Base-by-base conservation (phyloP, 345 rosid genomes). In the Eucalyptus grandis region DNA sequence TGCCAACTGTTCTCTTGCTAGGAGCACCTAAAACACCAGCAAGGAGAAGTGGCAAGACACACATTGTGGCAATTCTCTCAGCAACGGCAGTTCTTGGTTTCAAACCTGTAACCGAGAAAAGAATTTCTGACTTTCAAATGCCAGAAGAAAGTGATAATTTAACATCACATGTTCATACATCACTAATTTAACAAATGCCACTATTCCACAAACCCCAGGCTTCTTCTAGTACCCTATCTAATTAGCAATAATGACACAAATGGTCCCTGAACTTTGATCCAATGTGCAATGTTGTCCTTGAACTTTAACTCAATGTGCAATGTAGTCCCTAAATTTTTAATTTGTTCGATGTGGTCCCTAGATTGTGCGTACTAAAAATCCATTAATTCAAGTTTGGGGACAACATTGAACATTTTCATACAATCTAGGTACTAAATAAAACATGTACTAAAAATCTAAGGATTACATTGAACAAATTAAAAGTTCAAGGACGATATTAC, bases 21-120 rank as follows among this genome's bases (percentile, higher is more conserved):
- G 98, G 95, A 90, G 95, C 94, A 92, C 99, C 99, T 90, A 98
- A 96, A 94, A 97, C 95, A 89, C 99, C 99, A 7, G 99, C 97
- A 90, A 98, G 92, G 72, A 98, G 95, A 90, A 97, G 96, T 49
- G 99, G 99, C 91, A 97, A 93, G 90, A 96, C 93, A 91, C 99
- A 95, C 92, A 95, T 92, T 37, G 94, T 90, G 88, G 98, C 95
- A 89, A 98, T 96, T 91, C 94, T 96, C 94, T 93, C 95, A 87
- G 94, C 96, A 88, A 96, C 94, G 88, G 94, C 93, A 91, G 97
- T 95, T 93, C 94, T 95, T 49, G 99, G 99, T 92, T 92, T 96
- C 92, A 98, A 92, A 67, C 97, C 99, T 98, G 97, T 86, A 92
- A 88, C 56, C 89, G 88, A 87, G 88, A 88, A 81, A 91, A 90